Evolutionary conservation across 2,329 filamentous ascomycete genomes (phyloP), one percentile per base, ranked within the genome.

Genomic region (Colletotrichum nymphaeae): DNA sequence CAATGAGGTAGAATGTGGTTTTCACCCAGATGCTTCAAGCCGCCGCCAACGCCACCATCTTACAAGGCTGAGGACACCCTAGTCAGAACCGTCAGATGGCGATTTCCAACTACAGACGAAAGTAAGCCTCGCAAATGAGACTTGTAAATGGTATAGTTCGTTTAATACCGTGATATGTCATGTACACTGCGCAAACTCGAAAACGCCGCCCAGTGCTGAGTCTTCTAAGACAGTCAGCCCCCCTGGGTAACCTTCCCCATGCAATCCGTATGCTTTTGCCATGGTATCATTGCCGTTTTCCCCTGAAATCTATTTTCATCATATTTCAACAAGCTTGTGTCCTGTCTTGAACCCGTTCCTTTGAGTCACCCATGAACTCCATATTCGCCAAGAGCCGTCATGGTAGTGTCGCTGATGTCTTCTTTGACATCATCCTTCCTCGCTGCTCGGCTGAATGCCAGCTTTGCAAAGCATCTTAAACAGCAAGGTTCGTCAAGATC

Each of bases 191-290:
- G 49, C 35, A 57, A 65, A 56, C 22, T n/a, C 5, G 26, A 73
- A 46, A 71, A 62, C 60, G 62, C 71, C 71, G n/a, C 14, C 49
- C 35, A 37, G 19, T 46, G 56, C 56, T 26, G 32, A 28, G 30
- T 52, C 32, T 26, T 35, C 9, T 37, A 24, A 22, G 22, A 49
- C 62, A 16, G 16, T 26, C 35, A 11, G 19, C 12, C 19, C 42
- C 35, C 71, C 7, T n/a, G 30, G 46, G n/a, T 24, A 4, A 49
- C 46, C 42, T 57, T 58, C n/a, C 67, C 5, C 71, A 71, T 73
- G 71, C 71, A 73, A 73, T 30, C 67, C 67, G 71, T 73, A 63
- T 73, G 60, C 62, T 62, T 71, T 60, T 71, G 67, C 42, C 62
- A 66, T 71, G 71, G 71, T 66, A 62, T 56, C 67, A 58, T 30